A percentile compares a stretch with the other conserved stretches of the same genome.
Conservation (phyloP, 495 filamentous ascomycete genomes). For the Pyronema domesticum region DNA sequence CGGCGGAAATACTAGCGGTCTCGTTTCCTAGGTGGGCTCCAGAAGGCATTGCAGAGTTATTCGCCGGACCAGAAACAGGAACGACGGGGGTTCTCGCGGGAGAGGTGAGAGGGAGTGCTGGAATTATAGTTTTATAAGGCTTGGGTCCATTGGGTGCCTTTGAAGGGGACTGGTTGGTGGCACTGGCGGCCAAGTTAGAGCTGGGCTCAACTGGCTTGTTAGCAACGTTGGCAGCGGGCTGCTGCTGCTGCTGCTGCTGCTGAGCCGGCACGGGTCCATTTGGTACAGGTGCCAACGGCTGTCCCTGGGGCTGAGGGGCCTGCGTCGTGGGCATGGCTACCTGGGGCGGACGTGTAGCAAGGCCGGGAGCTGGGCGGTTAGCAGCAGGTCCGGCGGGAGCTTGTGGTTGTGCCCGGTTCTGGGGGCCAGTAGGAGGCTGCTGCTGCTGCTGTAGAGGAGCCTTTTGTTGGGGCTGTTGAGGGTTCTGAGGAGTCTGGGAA, state of each 20-base stretch:
- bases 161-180: constrained; percentile 22
- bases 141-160: constrained; percentile 44
- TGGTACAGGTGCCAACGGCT: constrained; percentile 28
- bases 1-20: constrained; percentile 32
- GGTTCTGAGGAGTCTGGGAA: constrained; percentile 17
- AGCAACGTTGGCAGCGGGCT: constrained; percentile 24
- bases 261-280: constrained; percentile 9
- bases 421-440: constrained; percentile 26
- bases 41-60: not conserved
- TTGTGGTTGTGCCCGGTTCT: constrained; percentile 34
- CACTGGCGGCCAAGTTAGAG: constrained; percentile 40
- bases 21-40: constrained; percentile 6
- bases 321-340: constrained; percentile 14
- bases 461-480: constrained; percentile 20
- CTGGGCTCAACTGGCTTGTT: constrained; percentile 43
- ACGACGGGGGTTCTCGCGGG: constrained; percentile 23
- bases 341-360: constrained; percentile 14
- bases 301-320: constrained; percentile 28
- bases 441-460: constrained; percentile 14
- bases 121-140: constrained; percentile 48
- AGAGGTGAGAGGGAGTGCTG: constrained; percentile 40
- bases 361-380: constrained; percentile 11
- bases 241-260: constrained; percentile 5
- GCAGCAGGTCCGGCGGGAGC: constrained; percentile 38
- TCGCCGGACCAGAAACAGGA: constrained; percentile 17